Percentiles rank a stretch among this genome's conserved stretches.
Conservation (phyloP, 1,284 basidiomycete genomes). For the Anthracocystis panici-leucophaei region DNA sequence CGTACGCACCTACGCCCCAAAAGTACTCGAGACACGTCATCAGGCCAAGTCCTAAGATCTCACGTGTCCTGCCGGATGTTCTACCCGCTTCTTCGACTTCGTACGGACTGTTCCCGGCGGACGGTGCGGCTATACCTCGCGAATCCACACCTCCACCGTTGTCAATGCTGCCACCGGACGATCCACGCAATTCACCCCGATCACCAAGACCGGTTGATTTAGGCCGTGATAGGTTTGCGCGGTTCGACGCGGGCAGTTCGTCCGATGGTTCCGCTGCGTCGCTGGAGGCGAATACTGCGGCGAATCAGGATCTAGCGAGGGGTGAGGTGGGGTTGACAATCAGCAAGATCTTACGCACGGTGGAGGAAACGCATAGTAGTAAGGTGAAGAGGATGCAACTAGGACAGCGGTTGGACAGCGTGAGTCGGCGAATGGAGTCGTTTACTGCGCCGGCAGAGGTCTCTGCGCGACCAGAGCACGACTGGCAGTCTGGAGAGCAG, state of each 20-base stretch:
- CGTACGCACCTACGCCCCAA: conserved; percentile 31
- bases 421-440: neutral
- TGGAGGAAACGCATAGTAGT: conserved; percentile 12
- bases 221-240: conserved; percentile 14
- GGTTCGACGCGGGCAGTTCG: conserved; percentile 7
- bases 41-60: conserved; percentile 25
- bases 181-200: conserved; percentile 30
- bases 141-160: conserved; percentile 32
- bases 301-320: neutral
- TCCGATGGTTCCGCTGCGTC: conserved; percentile 12
- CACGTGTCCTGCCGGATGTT: conserved; percentile 7
- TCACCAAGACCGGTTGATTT: conserved; percentile 27
- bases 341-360: conserved; percentile 18
- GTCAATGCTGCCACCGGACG: conserved; percentile 20
- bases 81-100: neutral
- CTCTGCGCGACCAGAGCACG: no score
- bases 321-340: conserved; percentile 19
- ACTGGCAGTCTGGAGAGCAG: no score
- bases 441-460: neutral
- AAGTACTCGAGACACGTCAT: conserved; percentile 44
- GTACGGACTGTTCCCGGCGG: conserved; percentile 12
- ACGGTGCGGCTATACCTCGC: conserved; percentile 21
- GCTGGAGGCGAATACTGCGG: conserved; percentile 9
- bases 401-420: conserved; percentile 10
- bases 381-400: conserved; percentile 5